A percentile compares a stretch with the other conserved stretches of the same genome.
Conservation (phyloP, 257 asterid genomes). For the Cruciata laevipes region DNA sequence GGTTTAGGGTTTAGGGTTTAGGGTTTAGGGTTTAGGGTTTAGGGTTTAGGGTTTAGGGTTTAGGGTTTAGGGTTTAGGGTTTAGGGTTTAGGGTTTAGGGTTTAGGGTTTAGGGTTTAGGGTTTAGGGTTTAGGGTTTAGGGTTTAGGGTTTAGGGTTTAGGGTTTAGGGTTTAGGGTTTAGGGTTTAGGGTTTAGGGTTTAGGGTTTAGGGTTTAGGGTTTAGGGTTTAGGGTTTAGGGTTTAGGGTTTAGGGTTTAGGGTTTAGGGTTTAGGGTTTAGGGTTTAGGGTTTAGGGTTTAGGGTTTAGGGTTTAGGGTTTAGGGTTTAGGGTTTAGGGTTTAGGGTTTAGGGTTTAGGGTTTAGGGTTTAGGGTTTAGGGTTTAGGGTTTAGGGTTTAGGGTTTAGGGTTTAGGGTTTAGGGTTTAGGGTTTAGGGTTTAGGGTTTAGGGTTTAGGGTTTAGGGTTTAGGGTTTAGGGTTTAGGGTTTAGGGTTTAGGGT, state of each 20-base stretch:
- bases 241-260: constrained; percentile 6
- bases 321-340: constrained; percentile 6
- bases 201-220: constrained; percentile 19
- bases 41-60: not conserved
- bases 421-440: constrained; percentile 12
- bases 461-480: constrained; percentile 5
- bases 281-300: constrained; percentile 7
- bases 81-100: constrained; percentile 20
- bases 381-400: not conserved
- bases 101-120: constrained; percentile 20
- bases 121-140: constrained; percentile 12
- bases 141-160: constrained; percentile 5
- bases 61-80: not conserved
- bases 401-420: not conserved
- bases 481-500: not conserved
- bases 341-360: constrained; percentile 19
- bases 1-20: constrained; percentile 6
- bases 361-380: constrained; percentile 1
- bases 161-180: constrained; percentile 8
- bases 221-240: constrained; percentile 13
- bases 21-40: no score
- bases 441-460: constrained; percentile 23
- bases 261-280: constrained; percentile 7
- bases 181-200: not conserved
- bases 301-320: constrained; percentile 15